Base-by-base conservation (phyloP, 352 stramenopile species). In the Phytophthora kernoviae region DNA sequence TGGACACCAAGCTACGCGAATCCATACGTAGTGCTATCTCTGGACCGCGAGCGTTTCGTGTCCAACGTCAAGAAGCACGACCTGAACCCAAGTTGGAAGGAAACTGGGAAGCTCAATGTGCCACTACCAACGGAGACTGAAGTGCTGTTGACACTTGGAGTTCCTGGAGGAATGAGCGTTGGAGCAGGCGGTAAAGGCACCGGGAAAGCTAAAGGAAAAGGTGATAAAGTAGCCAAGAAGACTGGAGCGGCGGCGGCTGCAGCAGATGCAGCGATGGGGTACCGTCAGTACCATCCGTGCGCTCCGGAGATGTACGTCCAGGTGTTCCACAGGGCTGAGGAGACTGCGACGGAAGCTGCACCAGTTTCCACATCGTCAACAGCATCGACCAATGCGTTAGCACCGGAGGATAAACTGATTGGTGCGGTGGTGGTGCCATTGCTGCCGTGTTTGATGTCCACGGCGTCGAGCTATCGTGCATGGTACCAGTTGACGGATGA, bases 1-100 rank as follows among this genome's bases (percentile, higher is more conserved):
- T 91, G 81, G 81, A 87, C 79, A 8, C 65, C 81, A 2, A 88
- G 70, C 47, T 88, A 83, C 61, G 79, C 81, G 14, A 91, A 88
- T 46, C 76, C 81, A 45, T 91, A 83, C 54, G 74, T 81, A 1
- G 79, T 84, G 24, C 53, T 87, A n/a, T 80, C 69, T 21, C 67
- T 91, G 24, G 67, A 75, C 40, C 75, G 58, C 45, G 76, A 86
- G 43, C 67, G 70, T 34, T 91, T 87, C 54, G 65, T 76, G 34
- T 87, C 78, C 2, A 85, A 56, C 22, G 58, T 76, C 22, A 79
- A 85, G 54, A 51, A 71, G 10, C 65, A 73, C 33, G 70, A 81
- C 41, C 49, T 90, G 20, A 88, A 86, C 54, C 81, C 81, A 37
- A 77, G 69, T 49, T 90, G 81, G 81, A 90, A 88, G 41, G 78